Evolutionary conservation across 345 rosid species (phyloP), one percentile per base, ranked within the genome.

Genomic region (Nephelium lappaceum): DNA sequence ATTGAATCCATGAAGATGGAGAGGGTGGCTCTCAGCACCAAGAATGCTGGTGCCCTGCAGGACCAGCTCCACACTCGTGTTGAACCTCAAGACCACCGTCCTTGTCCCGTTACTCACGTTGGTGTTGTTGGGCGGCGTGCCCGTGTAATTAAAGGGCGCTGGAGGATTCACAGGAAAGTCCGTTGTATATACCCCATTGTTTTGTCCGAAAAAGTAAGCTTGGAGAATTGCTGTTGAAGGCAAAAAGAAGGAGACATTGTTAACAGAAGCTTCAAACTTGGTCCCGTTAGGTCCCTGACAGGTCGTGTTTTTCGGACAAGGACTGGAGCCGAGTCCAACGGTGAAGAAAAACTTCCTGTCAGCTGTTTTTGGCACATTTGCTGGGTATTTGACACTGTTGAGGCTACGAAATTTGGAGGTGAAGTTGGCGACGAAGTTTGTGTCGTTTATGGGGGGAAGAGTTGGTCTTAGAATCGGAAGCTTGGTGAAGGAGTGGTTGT

Each of bases 201-300:
- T 75, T 67, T 81, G 84, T 43, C 89, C 86, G 14, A 49, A 83
- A 73, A 70, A 88, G 79, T 83, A 16, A 31, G 91, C 82, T 74
- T 88, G 89, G 64, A 88, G 84, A 15, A 88, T 61, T 8, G 89
- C 88, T 14, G 73, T 57, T 8, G 89, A 70, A 10, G 91, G 91
- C 21, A 88, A 18, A 8, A 4, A 16, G 58, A 88, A 88, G 8
- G 91, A 88, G 31, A 86, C 72, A 41, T 84, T 88, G 77, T 88
- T 88, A 5, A 88, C 58, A 0, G 87, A 58, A 16, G 91, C 89
- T 4, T 87, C 53, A 60, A 88, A 88, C 69, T 78, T 88, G 66
- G 84, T 84, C 16, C 83, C 71, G 3, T 81, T 78, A 0, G 91
- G 91, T 25, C 91, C 91, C 53, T 84, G 87, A 53, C 91, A 86